Evolutionary conservation across 306 rosid genomes (phyloP).

Genomic region (Castanea mollissima): DNA sequence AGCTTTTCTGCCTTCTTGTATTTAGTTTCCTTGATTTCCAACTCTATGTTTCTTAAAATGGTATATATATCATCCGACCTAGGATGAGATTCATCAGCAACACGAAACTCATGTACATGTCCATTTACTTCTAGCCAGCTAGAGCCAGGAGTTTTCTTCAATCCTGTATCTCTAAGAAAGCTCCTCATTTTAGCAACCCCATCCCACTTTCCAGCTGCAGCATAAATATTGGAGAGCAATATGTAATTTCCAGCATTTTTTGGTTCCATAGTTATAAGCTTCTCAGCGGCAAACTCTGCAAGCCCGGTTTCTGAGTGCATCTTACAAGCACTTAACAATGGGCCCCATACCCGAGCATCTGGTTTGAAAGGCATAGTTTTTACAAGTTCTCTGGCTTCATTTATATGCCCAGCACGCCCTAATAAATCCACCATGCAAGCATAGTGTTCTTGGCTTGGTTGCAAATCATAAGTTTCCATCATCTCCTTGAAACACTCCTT

Average conservation of each 20-base stretch:
- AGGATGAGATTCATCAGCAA: slow-evolving; percentile 69
- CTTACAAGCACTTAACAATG: slow-evolving; percentile 73
- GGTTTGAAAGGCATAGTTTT: slow-evolving; percentile 54
- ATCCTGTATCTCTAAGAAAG: slow-evolving; percentile 57
- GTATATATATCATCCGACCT: slow-evolving; percentile 52
- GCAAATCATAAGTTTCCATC: slow-evolving; percentile 48
- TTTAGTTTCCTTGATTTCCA: slow-evolving; percentile 41
- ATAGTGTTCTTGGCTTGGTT: slow-evolving; percentile 69
- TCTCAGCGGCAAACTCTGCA: slow-evolving; percentile 72
- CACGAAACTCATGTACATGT: slow-evolving; percentile 58
- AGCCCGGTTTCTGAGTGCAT: slow-evolving; percentile 48
- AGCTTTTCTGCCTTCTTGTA: slow-evolving; percentile 18
- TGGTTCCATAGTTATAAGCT: slow-evolving; percentile 70
- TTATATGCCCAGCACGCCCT: slow-evolving; percentile 65
- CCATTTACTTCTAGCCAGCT: slow-evolving; percentile 81
- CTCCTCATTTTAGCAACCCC: slow-evolving; percentile 71
- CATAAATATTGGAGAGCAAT: slow-evolving; percentile 72
- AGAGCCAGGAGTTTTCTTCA: slow-evolving; percentile 66
- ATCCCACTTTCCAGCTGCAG: slow-evolving; percentile 84
- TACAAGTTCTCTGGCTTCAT: slow-evolving; percentile 59
- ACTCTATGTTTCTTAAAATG: slow-evolving; percentile 44
- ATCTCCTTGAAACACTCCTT: slow-evolving; percentile 60
- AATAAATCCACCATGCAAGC: slow-evolving; percentile 74
- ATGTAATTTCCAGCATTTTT: slow-evolving; percentile 73
- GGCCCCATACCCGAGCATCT: slow-evolving; percentile 74